Conservation (phyloP, 129 eudicot species). For the Centella asiatica region DNA sequence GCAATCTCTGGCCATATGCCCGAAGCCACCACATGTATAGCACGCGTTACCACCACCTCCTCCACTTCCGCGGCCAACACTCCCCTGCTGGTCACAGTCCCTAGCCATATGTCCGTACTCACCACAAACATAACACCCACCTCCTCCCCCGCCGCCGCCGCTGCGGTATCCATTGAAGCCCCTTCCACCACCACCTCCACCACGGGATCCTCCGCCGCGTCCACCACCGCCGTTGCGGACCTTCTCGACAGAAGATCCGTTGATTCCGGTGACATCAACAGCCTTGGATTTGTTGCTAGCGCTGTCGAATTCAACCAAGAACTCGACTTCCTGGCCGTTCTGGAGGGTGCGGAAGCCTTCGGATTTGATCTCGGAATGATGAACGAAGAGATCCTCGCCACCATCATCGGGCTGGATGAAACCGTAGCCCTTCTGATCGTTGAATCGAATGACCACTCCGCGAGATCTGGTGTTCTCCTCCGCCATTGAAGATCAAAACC, state of each 20-base stretch:
- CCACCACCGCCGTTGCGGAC: constrained; percentile 31
- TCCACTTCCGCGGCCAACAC: constrained; percentile 28
- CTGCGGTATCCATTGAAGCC: constrained; percentile 21
- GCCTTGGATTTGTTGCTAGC: constrained; percentile 37
- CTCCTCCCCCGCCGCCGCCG: constrained; percentile 19
- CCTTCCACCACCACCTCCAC: constrained; percentile 28
- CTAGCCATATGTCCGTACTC: constrained; percentile 49
- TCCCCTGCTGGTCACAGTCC: constrained; percentile 28
- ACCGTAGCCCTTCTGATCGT: constrained; percentile 59
- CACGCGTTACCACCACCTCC: constrained; percentile 27
- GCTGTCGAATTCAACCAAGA: constrained; percentile 25
- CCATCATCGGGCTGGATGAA: constrained; percentile 74
- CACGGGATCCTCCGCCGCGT: constrained; percentile 10
- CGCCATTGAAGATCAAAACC: constrained; percentile 37
- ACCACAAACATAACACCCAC: constrained; percentile 58
- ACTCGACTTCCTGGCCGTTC: constrained; percentile 60
- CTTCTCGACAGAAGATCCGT: constrained; percentile 28
- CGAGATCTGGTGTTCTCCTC: constrained; percentile 31
- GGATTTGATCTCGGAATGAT: constrained; percentile 56
- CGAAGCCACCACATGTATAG: constrained; percentile 39
- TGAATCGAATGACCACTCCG: constrained; percentile 53
- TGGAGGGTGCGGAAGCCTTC: constrained; percentile 51
- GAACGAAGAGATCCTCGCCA: constrained; percentile 72
- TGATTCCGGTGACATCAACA: constrained; percentile 41
- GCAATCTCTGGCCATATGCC: constrained; percentile 54